These are phyloP conservation scores for Solidago caesia DNA, from an alignment of 129 eudicot species.

Conservation along the genomic window DNA sequence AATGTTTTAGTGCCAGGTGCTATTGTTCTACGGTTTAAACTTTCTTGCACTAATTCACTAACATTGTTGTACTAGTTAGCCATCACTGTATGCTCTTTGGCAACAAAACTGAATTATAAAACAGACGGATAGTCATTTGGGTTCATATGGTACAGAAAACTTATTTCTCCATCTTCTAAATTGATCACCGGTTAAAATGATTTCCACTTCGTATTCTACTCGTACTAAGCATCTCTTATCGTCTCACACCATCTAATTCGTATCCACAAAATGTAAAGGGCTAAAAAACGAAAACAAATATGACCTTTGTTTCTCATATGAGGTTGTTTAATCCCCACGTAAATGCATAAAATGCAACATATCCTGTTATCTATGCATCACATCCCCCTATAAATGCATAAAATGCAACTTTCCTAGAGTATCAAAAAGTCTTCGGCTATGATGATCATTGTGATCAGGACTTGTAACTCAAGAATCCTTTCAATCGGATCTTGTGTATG, in stretches of 20 bases:
- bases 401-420: too few relatives aligned
- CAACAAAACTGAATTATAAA: slow-evolving; percentile 17
- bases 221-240: slow-evolving; percentile 7
- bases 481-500: too few relatives aligned
- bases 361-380: too few relatives aligned
- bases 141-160: neutral
- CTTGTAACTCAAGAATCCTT: too few relatives aligned
- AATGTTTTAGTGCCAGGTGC: slow-evolving; percentile 14
- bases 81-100: slow-evolving; percentile 19
- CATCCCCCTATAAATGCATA: neutral
- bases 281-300: slow-evolving; percentile 2
- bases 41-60: neutral
- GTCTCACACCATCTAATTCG: neutral
- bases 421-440: too few relatives aligned
- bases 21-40: neutral
- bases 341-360: too few relatives aligned
- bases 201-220: slow-evolving; percentile 4
- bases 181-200: slow-evolving; percentile 1
- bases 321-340: too few relatives aligned
- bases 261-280: slow-evolving; percentile 2
- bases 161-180: slow-evolving; percentile 17
- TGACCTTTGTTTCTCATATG: slow-evolving; percentile 12
- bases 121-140: neutral
- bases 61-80: slow-evolving; percentile 3
- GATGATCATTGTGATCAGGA: too few relatives aligned